Conservation (phyloP, 768 basidiomycete species). For the Omphalotus guepiniiformis region DNA sequence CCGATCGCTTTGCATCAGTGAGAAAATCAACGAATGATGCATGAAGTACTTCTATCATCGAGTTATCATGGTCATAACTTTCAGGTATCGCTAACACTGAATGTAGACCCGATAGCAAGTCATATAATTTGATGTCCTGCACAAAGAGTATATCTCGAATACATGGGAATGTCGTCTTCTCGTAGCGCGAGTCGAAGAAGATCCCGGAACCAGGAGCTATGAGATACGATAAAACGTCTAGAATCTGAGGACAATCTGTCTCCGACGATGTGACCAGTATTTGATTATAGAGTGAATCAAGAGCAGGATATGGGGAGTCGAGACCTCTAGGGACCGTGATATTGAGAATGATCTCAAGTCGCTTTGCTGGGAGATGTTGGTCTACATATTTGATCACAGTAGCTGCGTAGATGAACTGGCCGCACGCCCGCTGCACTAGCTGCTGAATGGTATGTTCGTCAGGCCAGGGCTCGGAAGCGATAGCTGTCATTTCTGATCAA, state of each 20-base stretch:
- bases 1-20: slow-evolving; percentile 24
- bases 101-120: slow-evolving; percentile 6
- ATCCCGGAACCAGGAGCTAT: not conserved
- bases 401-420: not conserved
- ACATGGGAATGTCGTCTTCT: not conserved
- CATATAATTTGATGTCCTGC: not conserved
- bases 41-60: slow-evolving; percentile 28
- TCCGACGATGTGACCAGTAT: not conserved
- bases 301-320: not conserved
- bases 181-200: not conserved
- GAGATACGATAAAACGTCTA: not conserved
- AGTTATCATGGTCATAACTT: slow-evolving; percentile 12
- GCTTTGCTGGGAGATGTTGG: not conserved
- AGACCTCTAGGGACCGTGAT: not conserved
- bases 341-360: not conserved
- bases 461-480: not conserved
- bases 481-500: no score
- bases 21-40: slow-evolving; percentile 31
- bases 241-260: no score
- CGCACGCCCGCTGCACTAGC: not conserved
- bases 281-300: not conserved
- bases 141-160: slow-evolving; percentile 9
- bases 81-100: slow-evolving; percentile 11
- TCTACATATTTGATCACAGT: not conserved
- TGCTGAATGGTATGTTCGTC: not conserved